Evolutionary conservation across 352 stramenopile genomes (phyloP).

Genomic region (Pythium sukuiense): DNA sequence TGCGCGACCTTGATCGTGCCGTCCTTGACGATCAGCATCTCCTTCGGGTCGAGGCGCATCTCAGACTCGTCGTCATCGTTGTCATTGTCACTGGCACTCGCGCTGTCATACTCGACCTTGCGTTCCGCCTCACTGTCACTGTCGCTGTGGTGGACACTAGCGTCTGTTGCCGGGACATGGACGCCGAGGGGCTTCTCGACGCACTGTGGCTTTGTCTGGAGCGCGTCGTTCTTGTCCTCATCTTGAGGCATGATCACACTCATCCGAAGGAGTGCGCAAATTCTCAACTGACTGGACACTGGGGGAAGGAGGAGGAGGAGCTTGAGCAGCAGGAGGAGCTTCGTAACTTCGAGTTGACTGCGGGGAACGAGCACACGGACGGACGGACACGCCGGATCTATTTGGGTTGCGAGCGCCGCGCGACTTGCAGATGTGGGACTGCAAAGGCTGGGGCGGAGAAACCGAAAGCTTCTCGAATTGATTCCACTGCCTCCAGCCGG

Average conservation of each 20-base stretch:
- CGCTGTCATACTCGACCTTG: slow-evolving; percentile 11
- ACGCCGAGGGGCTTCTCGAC: slow-evolving; percentile 11
- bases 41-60: slow-evolving; percentile 61
- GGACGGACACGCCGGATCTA: slow-evolving; percentile 23
- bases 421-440: slow-evolving; percentile 9
- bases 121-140: slow-evolving; percentile 20
- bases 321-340: slow-evolving; percentile 1
- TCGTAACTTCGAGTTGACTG: slow-evolving; percentile 18
- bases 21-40: slow-evolving; percentile 76
- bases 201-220: slow-evolving; percentile 15
- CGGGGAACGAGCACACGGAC: slow-evolving; percentile 16
- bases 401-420: not conserved
- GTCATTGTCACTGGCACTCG: slow-evolving; percentile 28
- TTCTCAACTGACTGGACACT: slow-evolving; percentile 15
- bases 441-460: slow-evolving; percentile 15
- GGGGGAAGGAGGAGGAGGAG: not conserved
- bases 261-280: slow-evolving; percentile 15
- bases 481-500: slow-evolving; percentile 8
- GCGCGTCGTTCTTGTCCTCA: slow-evolving; percentile 23
- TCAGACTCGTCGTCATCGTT: slow-evolving; percentile 34
- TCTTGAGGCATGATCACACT: slow-evolving; percentile 29
- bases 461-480: not conserved
- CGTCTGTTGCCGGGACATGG: not conserved
- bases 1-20: slow-evolving; percentile 65
- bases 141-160: slow-evolving; percentile 2